A percentile compares a stretch with the other conserved stretches of the same genome.
Conservation (phyloP, 2,329 filamentous ascomycete genomes). For the Calonectria pseudoturangicola region DNA sequence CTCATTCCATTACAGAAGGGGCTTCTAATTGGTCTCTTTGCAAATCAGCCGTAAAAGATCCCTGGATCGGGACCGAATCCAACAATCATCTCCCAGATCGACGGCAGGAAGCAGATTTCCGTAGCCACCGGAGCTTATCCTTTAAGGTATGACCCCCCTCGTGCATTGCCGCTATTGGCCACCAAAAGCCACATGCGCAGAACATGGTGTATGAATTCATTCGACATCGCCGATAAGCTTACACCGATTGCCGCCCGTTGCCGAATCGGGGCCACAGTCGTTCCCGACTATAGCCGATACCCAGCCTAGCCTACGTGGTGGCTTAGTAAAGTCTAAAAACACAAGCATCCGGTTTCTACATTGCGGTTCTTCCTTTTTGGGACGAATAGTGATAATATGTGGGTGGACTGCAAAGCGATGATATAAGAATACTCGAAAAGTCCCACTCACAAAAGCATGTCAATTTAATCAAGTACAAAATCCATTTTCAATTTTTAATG, state of each 20-base stretch:
- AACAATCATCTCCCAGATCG: not conserved
- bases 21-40: not conserved
- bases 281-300: constrained; percentile 8
- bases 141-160: not conserved
- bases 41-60: no score
- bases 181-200: not conserved
- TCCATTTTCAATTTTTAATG: no score
- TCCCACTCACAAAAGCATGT: no score
- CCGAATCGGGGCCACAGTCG: not conserved
- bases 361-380: no score
- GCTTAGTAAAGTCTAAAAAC: not conserved
- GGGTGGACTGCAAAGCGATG: no score
- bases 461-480: no score
- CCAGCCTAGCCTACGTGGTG: no score
- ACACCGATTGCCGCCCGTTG: not conserved
- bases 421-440: no score
- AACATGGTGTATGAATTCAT: not conserved
- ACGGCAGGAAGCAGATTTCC: not conserved
- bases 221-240: not conserved
- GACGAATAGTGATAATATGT: no score
- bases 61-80: not conserved
- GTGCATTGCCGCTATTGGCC: not conserved
- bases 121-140: not conserved
- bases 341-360: not conserved
- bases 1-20: not conserved